A percentile compares a stretch with the other conserved stretches of the same genome.
These are phyloP conservation scores for Podosphaera fusca DNA, from an alignment of 2,329 filamentous ascomycete species.

Conservation along the genomic window DNA sequence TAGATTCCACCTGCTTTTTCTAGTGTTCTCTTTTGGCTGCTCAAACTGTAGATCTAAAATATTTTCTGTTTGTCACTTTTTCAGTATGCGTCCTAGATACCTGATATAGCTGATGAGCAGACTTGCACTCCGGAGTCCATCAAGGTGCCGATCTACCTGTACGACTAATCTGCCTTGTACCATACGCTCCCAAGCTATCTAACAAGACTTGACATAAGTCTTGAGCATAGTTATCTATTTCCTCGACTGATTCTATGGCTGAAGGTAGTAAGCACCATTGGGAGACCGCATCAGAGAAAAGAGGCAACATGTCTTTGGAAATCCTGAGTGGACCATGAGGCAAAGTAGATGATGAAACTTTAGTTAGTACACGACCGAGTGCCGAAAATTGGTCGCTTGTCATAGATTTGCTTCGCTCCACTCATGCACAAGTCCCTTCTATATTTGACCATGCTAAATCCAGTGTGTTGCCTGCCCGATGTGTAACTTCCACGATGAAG, in stretches of 20 bases:
- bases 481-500: neutral
- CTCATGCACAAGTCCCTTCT: neutral
- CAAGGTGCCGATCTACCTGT: neutral
- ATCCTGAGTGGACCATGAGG: neutral
- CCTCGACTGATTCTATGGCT: neutral
- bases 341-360: neutral
- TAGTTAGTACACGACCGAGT: neutral
- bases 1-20: neutral
- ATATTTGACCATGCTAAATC: neutral
- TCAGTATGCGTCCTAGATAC: neutral
- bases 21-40: neutral
- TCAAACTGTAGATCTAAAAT: neutral
- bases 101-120: neutral
- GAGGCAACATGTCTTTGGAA: neutral
- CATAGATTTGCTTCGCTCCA: neutral
- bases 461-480: neutral
- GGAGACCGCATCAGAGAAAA: neutral
- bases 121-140: neutral
- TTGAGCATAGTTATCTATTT: neutral
- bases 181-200: neutral
- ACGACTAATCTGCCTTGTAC: neutral
- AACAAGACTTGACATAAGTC: neutral
- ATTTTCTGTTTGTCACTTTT: neutral
- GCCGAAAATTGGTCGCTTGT: neutral
- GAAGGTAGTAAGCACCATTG: neutral